Conservation (phyloP, 2,329 filamentous ascomycete genomes). For the Aspergillus bombycis region DNA sequence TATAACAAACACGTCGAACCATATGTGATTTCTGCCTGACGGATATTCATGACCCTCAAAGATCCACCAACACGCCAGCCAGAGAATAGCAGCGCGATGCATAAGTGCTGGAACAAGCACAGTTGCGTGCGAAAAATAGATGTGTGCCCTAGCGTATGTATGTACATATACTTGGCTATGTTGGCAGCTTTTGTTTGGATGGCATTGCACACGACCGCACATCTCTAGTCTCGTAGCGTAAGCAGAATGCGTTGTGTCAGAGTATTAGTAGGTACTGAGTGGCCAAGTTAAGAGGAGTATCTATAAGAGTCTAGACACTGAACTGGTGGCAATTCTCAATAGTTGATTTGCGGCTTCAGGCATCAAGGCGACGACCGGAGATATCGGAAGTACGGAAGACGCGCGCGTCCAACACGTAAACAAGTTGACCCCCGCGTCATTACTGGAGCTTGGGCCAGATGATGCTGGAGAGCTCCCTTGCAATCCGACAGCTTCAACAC, state of each 20-base stretch:
- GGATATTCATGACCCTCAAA: not conserved
- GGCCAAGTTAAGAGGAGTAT: not conserved
- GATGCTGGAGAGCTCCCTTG: not conserved
- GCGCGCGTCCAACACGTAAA: conserved; percentile 28
- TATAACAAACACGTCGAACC: not conserved
- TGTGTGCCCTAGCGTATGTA: not conserved
- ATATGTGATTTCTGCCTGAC: conserved; percentile 1
- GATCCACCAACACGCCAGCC: not conserved
- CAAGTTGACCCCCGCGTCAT: conserved; percentile 22
- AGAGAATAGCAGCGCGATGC: not conserved
- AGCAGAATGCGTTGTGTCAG: not conserved
- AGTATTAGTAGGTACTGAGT: not conserved
- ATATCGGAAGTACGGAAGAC: conserved; percentile 20
- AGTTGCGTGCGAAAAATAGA: not conserved
- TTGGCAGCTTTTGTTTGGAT: conserved; percentile 3
- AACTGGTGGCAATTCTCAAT: not conserved
- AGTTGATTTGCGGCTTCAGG: conserved; percentile 15
- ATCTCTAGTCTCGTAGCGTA: not conserved
- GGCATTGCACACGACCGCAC: not conserved
- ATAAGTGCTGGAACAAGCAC: not conserved
- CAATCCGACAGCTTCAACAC: not conserved
- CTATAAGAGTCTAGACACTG: not conserved
- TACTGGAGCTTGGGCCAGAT: conserved; percentile 25
- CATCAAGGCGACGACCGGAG: conserved; percentile 19
- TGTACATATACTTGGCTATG: not conserved